Evolutionary conservation across 192 early-diverging fungal genomes (phyloP).

Genomic region (Gaertneriomyces semiglobifer): DNA sequence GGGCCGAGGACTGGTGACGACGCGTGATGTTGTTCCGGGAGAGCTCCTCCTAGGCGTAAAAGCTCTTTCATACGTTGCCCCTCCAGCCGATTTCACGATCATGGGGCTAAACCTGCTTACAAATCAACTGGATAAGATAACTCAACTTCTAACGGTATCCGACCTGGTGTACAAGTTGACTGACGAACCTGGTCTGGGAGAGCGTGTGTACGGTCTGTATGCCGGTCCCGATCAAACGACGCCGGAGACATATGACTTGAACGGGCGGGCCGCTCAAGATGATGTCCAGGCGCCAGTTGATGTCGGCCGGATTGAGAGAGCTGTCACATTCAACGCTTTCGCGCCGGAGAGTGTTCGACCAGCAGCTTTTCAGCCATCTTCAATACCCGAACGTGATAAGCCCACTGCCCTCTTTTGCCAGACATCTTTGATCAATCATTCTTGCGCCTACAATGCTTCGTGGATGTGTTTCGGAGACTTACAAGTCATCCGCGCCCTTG

Average conservation of each 20-base stretch:
- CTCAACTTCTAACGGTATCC: background rate
- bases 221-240: background rate
- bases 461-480: constrained; percentile 10
- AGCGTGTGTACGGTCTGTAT: background rate
- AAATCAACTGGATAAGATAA: background rate
- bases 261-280: background rate
- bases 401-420: constrained; percentile 14
- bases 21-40: background rate
- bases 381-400: background rate
- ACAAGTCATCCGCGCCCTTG: background rate
- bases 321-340: background rate
- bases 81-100: background rate
- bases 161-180: background rate
- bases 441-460: constrained; percentile 3
- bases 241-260: background rate
- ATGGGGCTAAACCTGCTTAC: background rate
- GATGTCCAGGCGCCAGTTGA: background rate
- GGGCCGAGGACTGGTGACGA: background rate
- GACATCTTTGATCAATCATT: constrained; percentile 18
- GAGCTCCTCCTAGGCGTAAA: constrained; percentile 7
- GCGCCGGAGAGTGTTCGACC: background rate
- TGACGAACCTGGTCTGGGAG: background rate
- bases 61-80: background rate
- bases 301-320: background rate
- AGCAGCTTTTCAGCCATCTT: background rate